Conservation (phyloP, 257 asterid species). For the Solanum bulbocastanum region DNA sequence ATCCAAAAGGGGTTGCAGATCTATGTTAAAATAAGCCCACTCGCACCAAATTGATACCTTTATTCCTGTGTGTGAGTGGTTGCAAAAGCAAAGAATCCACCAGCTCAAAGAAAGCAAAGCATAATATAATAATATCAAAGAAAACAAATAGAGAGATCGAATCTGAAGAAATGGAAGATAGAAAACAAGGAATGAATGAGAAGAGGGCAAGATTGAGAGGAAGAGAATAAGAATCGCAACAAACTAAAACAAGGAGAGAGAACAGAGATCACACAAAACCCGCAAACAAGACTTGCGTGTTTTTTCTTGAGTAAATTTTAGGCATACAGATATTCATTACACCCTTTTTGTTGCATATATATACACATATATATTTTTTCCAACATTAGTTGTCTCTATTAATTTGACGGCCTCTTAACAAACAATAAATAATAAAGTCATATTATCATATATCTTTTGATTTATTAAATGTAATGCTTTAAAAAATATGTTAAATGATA, state of each 20-base stretch:
- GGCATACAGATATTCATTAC: background rate
- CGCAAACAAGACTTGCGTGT: background rate
- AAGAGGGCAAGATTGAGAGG: conserved; percentile 6
- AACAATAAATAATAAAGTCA: no score
- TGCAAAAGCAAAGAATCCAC: background rate
- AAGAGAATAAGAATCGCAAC: conserved; percentile 2
- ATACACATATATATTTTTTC: no score
- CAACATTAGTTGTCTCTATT: no score
- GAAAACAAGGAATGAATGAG: background rate
- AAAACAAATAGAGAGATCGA: background rate
- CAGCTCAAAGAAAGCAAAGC: background rate
- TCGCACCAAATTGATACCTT: background rate
- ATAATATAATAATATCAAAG: background rate
- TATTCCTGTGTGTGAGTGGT: background rate
- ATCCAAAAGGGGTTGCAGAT: background rate
- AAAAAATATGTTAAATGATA: no score
- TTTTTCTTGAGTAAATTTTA: background rate
- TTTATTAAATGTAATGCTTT: no score
- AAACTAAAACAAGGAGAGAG: background rate
- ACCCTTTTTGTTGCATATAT: background rate
- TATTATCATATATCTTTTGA: no score
- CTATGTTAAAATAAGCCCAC: background rate
- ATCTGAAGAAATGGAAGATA: background rate
- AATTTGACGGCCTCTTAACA: no score
- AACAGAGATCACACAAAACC: conserved; percentile 10